Base-by-base conservation (phyloP, 306 rosid genomes). In the Rosa chinensis region DNA sequence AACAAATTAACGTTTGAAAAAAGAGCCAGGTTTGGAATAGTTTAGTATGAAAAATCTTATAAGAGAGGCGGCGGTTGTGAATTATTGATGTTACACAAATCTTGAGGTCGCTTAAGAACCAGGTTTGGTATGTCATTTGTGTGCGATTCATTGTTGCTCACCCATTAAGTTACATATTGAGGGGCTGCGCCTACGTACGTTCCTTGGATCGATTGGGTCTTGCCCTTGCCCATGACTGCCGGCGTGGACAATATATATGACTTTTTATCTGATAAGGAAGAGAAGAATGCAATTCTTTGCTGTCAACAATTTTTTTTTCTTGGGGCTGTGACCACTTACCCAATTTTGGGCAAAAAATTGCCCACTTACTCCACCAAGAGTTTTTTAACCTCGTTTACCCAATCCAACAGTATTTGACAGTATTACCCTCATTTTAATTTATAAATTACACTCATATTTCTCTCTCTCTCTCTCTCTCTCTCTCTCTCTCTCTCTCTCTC, bases 1-100 rank as follows among this genome's bases (percentile, higher is more conserved):
- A 82, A 81, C 50, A 72, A 55, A 62, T 62, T 21, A 23, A 75
- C 21, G 84, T 82, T 77, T 82, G 84, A 72, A 72, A 74, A 66
- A 66, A 6, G 52, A 64, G 23, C 37, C 2, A 6, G 48, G 5
- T n/a, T 49, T 17, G 13, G 70, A 10, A 50, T 61, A 66, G 42
- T 49, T 76, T 45, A 64, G 21, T 63, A 76, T 1, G 32, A 12
- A 28, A 47, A 63, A 12, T 11, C 18, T 12, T 32, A 14, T 28
- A 3, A 37, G 70, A 66, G 45, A 14, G 70, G 70, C 70, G 70
- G 70, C 70, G 70, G 23, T 35, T 58, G 45, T 58, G 71, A 32
- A 62, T 62, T 62, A 43, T 62, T 45, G 61, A 61, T 9, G 72
- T 76, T 44, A 76, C 79, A 76, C 35, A 44, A 74, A 79, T 74